A percentile compares a stretch with the other conserved stretches of the same genome.
These are phyloP conservation scores for Xylariaceae sp. DNA, from an alignment of 2,329 filamentous ascomycete genomes.

Conservation along the genomic window DNA sequence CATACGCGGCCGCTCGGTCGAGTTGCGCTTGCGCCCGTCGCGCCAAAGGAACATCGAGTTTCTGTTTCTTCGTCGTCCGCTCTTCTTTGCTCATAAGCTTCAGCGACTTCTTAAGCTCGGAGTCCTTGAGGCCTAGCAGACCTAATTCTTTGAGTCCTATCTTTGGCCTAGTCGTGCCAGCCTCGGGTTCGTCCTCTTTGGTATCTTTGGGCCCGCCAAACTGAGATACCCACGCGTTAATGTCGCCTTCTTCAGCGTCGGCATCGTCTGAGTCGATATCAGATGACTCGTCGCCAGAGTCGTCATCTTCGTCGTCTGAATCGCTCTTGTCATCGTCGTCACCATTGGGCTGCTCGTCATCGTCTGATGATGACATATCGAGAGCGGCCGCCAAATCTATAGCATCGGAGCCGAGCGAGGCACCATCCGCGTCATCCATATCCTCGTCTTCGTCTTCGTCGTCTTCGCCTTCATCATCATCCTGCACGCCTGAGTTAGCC, in stretches of 20 bases:
- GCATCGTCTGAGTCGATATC: slow-evolving; percentile 40
- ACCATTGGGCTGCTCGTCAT: slow-evolving; percentile 44
- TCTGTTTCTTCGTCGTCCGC: slow-evolving; percentile 55
- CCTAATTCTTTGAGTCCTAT: slow-evolving; percentile 71
- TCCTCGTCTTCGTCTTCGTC: slow-evolving; percentile 45
- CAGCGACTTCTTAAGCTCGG: slow-evolving; percentile 69
- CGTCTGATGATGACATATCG: slow-evolving; percentile 41
- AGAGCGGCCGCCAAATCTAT: slow-evolving; percentile 54
- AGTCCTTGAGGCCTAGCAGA: slow-evolving; percentile 65
- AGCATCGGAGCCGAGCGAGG: slow-evolving; percentile 54
- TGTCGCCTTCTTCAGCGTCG: slow-evolving; percentile 45
- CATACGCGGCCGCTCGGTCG: slow-evolving; percentile 75
- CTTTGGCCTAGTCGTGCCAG: slow-evolving; percentile 56
- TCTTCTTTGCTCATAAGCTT: slow-evolving; percentile 66
- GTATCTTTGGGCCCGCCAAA: slow-evolving; percentile 60
- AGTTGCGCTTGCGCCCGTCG: slow-evolving; percentile 82
- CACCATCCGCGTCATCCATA: slow-evolving; percentile 50
- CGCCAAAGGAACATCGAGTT: slow-evolving; percentile 75
- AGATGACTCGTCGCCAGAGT: slow-evolving; percentile 36
- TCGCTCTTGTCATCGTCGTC: slow-evolving; percentile 39
- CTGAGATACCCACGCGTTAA: slow-evolving; percentile 51
- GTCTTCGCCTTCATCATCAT: slow-evolving; percentile 56
- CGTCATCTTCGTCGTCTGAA: slow-evolving; percentile 38
- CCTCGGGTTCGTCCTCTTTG: slow-evolving; percentile 43
- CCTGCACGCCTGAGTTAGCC: slow-evolving; percentile 29